Conservation (phyloP, 1,284 basidiomycete species). For the Somion occarium region DNA sequence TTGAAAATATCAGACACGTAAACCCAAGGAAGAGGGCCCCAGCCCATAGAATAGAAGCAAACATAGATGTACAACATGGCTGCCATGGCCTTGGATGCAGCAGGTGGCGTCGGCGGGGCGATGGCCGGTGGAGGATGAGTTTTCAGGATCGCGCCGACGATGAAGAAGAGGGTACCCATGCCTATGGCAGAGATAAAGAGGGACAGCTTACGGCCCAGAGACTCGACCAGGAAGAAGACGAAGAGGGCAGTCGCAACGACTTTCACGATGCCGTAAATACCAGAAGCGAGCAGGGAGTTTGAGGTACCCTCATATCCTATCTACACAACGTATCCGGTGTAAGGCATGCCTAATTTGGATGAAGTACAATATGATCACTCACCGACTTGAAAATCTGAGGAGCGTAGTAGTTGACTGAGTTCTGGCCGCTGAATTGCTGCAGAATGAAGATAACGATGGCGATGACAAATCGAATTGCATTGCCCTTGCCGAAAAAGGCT, state of each 20-base stretch:
- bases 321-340: constrained; percentile 27
- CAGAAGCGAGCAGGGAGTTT: constrained; percentile 70
- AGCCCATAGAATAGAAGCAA: constrained; percentile 68
- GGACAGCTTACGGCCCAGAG: constrained; percentile 51
- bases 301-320: constrained; percentile 62
- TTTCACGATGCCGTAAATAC: constrained; percentile 79
- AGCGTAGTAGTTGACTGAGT: constrained; percentile 71
- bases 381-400: constrained; percentile 70
- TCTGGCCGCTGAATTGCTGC: constrained; percentile 65
- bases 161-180: constrained; percentile 59
- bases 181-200: constrained; percentile 60
- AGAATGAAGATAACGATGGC: constrained; percentile 56
- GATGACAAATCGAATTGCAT: constrained; percentile 66
- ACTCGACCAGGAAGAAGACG: constrained; percentile 53
- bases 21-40: constrained; percentile 48
- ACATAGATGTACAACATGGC: constrained; percentile 75
- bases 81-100: constrained; percentile 65
- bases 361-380: constrained; percentile 17
- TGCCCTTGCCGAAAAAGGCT: constrained; percentile 72
- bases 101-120: constrained; percentile 30
- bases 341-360: background rate
- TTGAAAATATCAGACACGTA: constrained; percentile 82
- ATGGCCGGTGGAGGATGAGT: constrained; percentile 51
- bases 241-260: constrained; percentile 67
- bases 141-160: constrained; percentile 73